These are phyloP conservation scores for Ustilago bromivora DNA, from an alignment of 1,284 basidiomycete genomes.

Conservation along the genomic window DNA sequence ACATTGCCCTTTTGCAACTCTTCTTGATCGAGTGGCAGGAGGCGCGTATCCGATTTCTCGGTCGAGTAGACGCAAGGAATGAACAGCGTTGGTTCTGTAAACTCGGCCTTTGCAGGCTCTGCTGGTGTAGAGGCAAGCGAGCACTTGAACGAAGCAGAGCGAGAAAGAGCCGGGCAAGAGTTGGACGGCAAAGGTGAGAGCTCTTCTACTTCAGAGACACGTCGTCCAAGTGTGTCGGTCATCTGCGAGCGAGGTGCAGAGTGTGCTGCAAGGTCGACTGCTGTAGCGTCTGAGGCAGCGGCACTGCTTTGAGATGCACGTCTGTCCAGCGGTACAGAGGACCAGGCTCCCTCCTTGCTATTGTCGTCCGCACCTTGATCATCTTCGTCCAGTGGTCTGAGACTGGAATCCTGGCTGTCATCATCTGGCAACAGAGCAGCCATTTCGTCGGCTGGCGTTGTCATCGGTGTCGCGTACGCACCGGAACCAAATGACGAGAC, in stretches of 20 bases:
- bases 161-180: conserved; percentile 39
- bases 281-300: conserved; percentile 42
- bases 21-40: conserved; percentile 90
- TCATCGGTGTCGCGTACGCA: conserved; percentile 51
- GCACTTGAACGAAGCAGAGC: conserved; percentile 34
- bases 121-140: conserved; percentile 21
- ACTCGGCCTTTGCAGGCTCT: conserved; percentile 13
- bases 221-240: conserved; percentile 16
- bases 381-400: conserved; percentile 30
- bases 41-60: conserved; percentile 83
- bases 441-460: conserved; percentile 53
- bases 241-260: conserved; percentile 18
- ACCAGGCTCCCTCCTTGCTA: background rate
- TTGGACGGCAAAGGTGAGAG: conserved; percentile 37
- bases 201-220: conserved; percentile 43
- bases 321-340: conserved; percentile 17
- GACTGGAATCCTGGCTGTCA: conserved; percentile 28
- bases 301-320: conserved; percentile 40
- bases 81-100: conserved; percentile 42
- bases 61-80: conserved; percentile 84
- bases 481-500: conserved; percentile 53
- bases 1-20: conserved; percentile 91
- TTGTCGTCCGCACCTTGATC: conserved; percentile 6
- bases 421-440: conserved; percentile 45
- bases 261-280: conserved; percentile 37